These are phyloP conservation scores for Fusarium temperatum DNA, from an alignment of 2,329 filamentous ascomycete species.

Conservation along the genomic window DNA sequence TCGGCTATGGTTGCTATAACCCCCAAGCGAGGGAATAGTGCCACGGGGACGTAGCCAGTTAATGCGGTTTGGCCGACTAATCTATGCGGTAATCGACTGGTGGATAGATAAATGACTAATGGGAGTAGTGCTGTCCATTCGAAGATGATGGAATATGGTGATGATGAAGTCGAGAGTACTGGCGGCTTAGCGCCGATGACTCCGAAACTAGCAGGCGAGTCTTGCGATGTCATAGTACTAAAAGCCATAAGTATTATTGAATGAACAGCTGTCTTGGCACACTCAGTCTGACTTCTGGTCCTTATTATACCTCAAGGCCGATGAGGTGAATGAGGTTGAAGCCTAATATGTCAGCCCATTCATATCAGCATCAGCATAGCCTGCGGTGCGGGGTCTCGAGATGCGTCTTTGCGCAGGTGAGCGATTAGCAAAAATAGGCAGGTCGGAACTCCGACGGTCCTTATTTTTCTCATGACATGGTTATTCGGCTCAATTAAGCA, in stretches of 20 bases:
- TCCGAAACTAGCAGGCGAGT: background rate
- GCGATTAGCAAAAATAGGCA: background rate
- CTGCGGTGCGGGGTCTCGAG: background rate
- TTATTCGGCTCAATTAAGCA: fast-evolving
- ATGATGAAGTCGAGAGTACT: background rate
- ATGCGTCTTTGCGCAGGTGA: background rate
- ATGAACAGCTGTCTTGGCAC: background rate
- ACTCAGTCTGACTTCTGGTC: background rate
- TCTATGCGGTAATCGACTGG: background rate
- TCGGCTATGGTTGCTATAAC: background rate
- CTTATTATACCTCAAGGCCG: background rate
- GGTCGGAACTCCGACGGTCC: background rate
- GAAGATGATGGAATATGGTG: background rate
- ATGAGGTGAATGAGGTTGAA: background rate
- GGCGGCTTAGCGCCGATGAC: background rate
- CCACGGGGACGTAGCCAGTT: background rate
- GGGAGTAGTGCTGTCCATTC: background rate
- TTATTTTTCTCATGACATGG: background rate
- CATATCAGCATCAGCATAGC: background rate
- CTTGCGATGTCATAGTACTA: background rate
- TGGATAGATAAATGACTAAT: background rate
- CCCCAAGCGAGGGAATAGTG: background rate
- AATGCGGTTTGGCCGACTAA: background rate
- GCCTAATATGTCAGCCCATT: background rate
- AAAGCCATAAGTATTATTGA: fast-evolving